These are phyloP conservation scores for Helianthus tuberosus DNA, from an alignment of 129 eudicot species.

Conservation along the genomic window DNA sequence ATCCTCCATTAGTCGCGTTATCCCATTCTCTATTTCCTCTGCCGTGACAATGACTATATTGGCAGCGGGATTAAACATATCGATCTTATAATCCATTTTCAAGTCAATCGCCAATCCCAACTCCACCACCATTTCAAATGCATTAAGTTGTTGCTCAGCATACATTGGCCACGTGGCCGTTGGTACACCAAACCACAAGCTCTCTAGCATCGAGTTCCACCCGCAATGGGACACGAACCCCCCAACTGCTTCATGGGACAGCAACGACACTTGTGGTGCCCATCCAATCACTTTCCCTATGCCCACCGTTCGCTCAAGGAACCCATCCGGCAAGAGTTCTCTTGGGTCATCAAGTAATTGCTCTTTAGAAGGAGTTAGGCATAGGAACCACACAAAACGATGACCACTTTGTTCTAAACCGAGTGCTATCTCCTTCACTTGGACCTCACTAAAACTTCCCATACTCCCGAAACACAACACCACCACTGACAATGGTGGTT, in stretches of 20 bases:
- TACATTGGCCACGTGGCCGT: slow-evolving; percentile 38
- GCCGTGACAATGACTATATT: slow-evolving; percentile 29
- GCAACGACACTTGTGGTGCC: slow-evolving; percentile 53
- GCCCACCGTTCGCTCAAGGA: slow-evolving; percentile 42
- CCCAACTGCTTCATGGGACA: slow-evolving; percentile 51
- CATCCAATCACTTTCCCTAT: slow-evolving; percentile 41
- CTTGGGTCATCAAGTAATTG: slow-evolving; percentile 11
- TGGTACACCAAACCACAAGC: slow-evolving; percentile 53
- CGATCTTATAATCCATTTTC: slow-evolving; percentile 28
- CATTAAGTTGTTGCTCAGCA: slow-evolving; percentile 41
- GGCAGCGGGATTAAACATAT: slow-evolving; percentile 12
- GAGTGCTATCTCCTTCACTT: slow-evolving; percentile 49
- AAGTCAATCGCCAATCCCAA: slow-evolving; percentile 39
- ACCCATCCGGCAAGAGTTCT: slow-evolving; percentile 41
- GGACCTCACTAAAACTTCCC: slow-evolving; percentile 42
- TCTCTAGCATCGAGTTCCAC: slow-evolving; percentile 57
- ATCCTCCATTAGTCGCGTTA: slow-evolving; percentile 30
- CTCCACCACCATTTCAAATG: slow-evolving; percentile 26
- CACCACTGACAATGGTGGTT: slow-evolving; percentile 48
- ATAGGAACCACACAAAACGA: slow-evolving; percentile 35
- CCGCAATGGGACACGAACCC: slow-evolving; percentile 61
- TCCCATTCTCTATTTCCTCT: slow-evolving; percentile 27
- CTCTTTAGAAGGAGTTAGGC: slow-evolving; percentile 9
- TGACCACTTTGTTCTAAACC: slow-evolving; percentile 43
- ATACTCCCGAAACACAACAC: slow-evolving; percentile 57